phyloP scores from a whole-genome alignment of 129 eudicot species.

The Centaurea solstitialis region DNA sequence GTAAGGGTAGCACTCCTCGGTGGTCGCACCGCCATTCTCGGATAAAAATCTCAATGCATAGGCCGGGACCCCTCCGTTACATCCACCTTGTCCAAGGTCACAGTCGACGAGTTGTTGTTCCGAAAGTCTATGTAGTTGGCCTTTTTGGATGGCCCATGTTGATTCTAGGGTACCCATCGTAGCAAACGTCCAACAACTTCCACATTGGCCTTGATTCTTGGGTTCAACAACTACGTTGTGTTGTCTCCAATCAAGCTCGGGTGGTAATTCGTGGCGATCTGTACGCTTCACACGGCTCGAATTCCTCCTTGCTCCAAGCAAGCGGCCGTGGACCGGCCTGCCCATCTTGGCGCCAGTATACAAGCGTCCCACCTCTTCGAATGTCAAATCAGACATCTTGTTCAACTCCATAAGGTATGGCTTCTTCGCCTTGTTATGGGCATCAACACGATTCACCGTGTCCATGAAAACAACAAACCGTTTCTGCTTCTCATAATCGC shows the following conservation, averaged over 20 bases:
- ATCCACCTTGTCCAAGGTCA: neutral
- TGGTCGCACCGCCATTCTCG: neutral
- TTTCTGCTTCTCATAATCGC: neutral
- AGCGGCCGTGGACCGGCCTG: constrained; percentile 32
- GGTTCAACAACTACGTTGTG: neutral
- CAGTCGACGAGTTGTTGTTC: constrained; percentile 7
- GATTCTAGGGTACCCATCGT: neutral
- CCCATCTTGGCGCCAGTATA: neutral
- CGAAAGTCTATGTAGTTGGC: neutral
- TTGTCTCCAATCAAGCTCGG: neutral
- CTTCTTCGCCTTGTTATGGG: neutral
- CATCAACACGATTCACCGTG: neutral
- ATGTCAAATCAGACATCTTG: neutral
- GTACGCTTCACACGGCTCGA: constrained; percentile 43
- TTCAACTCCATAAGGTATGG: neutral
- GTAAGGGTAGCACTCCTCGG: neutral
- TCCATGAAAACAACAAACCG: neutral
- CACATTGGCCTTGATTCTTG: neutral
- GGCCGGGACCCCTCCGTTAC: neutral
- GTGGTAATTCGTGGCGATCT: constrained; percentile 43
- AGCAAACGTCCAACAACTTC: constrained; percentile 1
- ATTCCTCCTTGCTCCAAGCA: constrained; percentile 41
- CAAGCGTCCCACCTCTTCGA: neutral
- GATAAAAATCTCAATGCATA: neutral
- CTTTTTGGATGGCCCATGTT: neutral